These are phyloP conservation scores for Irpex sp. DNA, from an alignment of 1,284 basidiomycete genomes.

Conservation along the genomic window DNA sequence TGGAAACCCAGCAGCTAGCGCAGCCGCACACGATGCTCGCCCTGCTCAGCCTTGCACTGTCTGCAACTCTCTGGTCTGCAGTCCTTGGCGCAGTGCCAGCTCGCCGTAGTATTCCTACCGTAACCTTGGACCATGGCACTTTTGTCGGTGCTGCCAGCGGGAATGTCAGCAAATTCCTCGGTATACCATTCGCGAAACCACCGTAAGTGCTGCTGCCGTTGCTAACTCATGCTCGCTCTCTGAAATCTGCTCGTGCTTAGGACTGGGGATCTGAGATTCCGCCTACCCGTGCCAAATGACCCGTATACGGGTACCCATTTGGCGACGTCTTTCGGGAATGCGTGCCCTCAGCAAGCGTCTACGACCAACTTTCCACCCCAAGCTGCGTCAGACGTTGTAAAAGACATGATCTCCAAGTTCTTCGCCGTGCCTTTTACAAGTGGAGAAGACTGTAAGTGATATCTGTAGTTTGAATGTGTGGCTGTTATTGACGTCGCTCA, in stretches of 20 bases:
- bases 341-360: slow-evolving; percentile 48
- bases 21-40: background rate
- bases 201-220: slow-evolving; percentile 18
- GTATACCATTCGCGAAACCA: slow-evolving; percentile 25
- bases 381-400: background rate
- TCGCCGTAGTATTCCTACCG: slow-evolving; percentile 11
- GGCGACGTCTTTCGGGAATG: slow-evolving; percentile 41
- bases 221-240: background rate
- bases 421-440: background rate
- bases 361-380: slow-evolving; percentile 21
- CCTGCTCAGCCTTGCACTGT: background rate
- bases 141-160: slow-evolving; percentile 20
- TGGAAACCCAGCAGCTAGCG: background rate
- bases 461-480: background rate
- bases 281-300: slow-evolving; percentile 37
- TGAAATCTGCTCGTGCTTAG: slow-evolving; percentile 4
- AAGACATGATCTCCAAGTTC: background rate
- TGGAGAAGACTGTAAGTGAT: slow-evolving; percentile 20
- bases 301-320: slow-evolving; percentile 37
- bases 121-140: slow-evolving; percentile 21
- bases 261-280: slow-evolving; percentile 34
- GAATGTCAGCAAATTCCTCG: slow-evolving; percentile 19
- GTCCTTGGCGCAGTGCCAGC: background rate
- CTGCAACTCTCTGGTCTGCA: background rate
- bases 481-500: slow-evolving; percentile 14